Evolutionary conservation across 345 rosid genomes (phyloP).

Genomic region (Limnanthes douglasii): DNA sequence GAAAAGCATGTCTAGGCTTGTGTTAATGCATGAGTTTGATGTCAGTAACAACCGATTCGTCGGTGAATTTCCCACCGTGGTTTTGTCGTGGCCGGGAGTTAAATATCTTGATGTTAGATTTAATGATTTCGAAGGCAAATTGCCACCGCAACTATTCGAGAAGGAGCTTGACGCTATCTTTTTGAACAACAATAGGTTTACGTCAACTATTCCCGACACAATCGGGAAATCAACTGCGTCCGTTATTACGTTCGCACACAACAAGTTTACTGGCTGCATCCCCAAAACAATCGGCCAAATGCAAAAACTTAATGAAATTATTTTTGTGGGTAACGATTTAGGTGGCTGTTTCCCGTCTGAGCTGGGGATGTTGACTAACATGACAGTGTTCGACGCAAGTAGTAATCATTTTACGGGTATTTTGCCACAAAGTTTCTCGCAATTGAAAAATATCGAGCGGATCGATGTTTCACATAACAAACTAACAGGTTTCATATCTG

Average conservation of each 20-base stretch:
- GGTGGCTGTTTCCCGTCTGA: conserved; percentile 74
- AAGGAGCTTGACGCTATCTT: conserved; percentile 49
- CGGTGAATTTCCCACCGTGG: conserved; percentile 47
- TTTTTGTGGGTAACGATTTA: conserved; percentile 30
- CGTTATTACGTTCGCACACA: conserved; percentile 48
- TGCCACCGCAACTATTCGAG: conserved; percentile 39
- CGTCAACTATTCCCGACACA: conserved; percentile 40
- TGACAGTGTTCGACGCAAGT: conserved; percentile 47
- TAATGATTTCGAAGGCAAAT: conserved; percentile 61
- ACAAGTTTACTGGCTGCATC: conserved; percentile 59
- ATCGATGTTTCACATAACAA: conserved; percentile 35
- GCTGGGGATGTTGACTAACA: conserved; percentile 29
- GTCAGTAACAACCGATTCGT: conserved; percentile 78
- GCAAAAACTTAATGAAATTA: conserved; percentile 46
- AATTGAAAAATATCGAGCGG: conserved; percentile 16
- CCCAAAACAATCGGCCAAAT: conserved; percentile 52
- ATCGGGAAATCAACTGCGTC: conserved; percentile 46
- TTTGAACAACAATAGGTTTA: conserved; percentile 69
- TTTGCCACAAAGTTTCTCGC: conserved; percentile 22
- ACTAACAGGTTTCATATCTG: conserved; percentile 45
- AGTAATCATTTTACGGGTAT: conserved; percentile 31
- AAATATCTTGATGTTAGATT: conserved; percentile 47
- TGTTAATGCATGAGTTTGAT: conserved; percentile 60
- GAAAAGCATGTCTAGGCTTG: conserved; percentile 26
- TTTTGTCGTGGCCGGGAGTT: conserved; percentile 34